Base-by-base conservation (phyloP, 2,329 filamentous ascomycete species). In the Pseudogymnoascus sp. region DNA sequence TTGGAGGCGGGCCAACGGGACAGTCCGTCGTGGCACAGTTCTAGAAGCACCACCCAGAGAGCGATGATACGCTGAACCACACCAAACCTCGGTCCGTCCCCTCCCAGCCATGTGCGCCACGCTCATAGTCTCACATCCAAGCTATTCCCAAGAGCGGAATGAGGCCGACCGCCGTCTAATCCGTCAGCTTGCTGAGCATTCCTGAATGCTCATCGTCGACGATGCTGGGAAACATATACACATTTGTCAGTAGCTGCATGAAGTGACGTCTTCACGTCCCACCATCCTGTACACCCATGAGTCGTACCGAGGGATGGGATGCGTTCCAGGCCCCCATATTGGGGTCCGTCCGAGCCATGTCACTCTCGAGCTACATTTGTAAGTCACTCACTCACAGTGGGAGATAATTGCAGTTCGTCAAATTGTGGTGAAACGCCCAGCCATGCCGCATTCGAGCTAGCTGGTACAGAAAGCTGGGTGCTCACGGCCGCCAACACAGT, bases 231-330 rank as follows among this genome's bases (percentile, higher is more conserved):
- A 54, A 25, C 21, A 54, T 31, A 54, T 31, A 54, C 48, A 54
- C 48, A 54, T 54, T 54, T 54, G 48, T 54, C 48, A 54, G 48
- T 54, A 4, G 48, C 48, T 54, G 48, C 48, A 54, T 54, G 48
- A 54, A 51, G 48, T 54, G 48, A 54, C 48, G 48, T 54, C 48
- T 54, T 54, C 3, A 8, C 48, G 13, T 54, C 48, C 48, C 48
- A 54, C 48, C 25, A 16, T 8, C 23, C 25, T 31, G 48, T 54
- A 31, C 8, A 16, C n/a, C 23, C 48, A 54, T 54, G 48, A 54
- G 48, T 54, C 48, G 48, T 31, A 31, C 48, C 48, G 23, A 31
- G 23, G 48, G 25, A 54, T 28, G 48, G 48, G 48, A 31, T 31
- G 14, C 23, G 2, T 31, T 31, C 8, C 28, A 43, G n/a, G 39